Evolutionary conservation across 2,329 filamentous ascomycete species (phyloP).

Genomic region (Alternaria triticina): DNA sequence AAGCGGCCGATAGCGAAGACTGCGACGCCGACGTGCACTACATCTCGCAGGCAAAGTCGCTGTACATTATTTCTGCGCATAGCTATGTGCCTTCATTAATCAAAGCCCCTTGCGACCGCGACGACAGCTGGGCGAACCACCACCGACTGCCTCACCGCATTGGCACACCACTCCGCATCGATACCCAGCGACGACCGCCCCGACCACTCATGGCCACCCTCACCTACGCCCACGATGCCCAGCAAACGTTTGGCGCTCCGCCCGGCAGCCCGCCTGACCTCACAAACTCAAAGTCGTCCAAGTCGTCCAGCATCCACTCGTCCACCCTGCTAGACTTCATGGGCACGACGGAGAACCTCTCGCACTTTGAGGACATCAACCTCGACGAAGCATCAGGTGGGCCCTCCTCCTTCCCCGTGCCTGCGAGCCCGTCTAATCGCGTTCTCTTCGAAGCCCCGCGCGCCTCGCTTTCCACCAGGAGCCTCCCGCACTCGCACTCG

Average conservation of each 20-base stretch:
- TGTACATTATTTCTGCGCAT: slow-evolving; percentile 46
- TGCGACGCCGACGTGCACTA: slow-evolving; percentile 23
- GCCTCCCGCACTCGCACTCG: slow-evolving; percentile 24
- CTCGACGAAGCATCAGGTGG: slow-evolving; percentile 67
- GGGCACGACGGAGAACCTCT: slow-evolving; percentile 67
- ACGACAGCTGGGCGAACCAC: slow-evolving; percentile 29
- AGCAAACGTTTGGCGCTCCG: slow-evolving; percentile 49
- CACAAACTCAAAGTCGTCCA: slow-evolving; percentile 85
- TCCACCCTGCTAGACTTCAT: slow-evolving; percentile 71
- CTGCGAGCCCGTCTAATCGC: slow-evolving; percentile 35
- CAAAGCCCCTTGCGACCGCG: slow-evolving; percentile 31
- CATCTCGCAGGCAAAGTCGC: slow-evolving; percentile 27
- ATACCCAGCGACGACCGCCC: slow-evolving; percentile 27
- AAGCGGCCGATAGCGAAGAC: slow-evolving; percentile 12
- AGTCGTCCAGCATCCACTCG: slow-evolving; percentile 86
- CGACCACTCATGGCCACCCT: slow-evolving; percentile 48
- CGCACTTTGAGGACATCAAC: slow-evolving; percentile 92
- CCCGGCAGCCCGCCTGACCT: slow-evolving; percentile 79
- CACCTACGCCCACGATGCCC: slow-evolving; percentile 34
- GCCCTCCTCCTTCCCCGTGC: slow-evolving; percentile 54
- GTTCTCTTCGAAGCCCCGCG: slow-evolving; percentile 40
- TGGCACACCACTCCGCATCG: slow-evolving; percentile 22
- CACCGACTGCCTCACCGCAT: slow-evolving; percentile 31
- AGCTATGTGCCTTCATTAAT: slow-evolving; percentile 45
- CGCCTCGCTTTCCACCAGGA: slow-evolving; percentile 23